These are phyloP conservation scores for Tritrichomonas foetus DNA, from an alignment of 208 protist species.

Conservation along the genomic window DNA sequence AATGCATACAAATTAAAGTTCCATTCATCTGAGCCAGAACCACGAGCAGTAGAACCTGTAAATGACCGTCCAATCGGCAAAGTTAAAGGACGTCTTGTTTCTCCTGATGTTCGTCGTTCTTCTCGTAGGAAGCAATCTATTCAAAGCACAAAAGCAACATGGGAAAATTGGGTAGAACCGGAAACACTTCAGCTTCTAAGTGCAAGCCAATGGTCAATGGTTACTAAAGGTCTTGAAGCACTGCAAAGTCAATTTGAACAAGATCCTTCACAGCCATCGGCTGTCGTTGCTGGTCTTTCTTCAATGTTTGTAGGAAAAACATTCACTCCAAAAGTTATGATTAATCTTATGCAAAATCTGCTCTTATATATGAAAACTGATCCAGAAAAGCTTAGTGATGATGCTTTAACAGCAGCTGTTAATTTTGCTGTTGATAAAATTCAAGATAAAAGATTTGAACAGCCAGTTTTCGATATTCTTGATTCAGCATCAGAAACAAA, in stretches of 20 bases:
- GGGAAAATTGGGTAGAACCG: neutral
- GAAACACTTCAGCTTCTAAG: neutral
- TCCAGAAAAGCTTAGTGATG: neutral
- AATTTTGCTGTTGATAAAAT: neutral
- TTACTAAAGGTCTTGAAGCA: neutral
- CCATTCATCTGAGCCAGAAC: neutral
- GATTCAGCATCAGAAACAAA: conserved; percentile 20
- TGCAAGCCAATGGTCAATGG: neutral
- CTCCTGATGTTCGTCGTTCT: neutral
- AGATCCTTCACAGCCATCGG: neutral
- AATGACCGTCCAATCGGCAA: neutral
- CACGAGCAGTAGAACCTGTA: neutral
- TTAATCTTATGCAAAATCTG: neutral
- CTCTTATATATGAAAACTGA: neutral
- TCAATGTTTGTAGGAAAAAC: conserved; percentile 3
- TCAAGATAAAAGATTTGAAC: conserved; percentile 2
- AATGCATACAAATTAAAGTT: neutral
- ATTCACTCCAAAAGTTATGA: conserved; percentile 39
- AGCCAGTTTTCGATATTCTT: neutral
- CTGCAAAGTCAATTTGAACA: neutral
- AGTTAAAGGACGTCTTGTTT: neutral
- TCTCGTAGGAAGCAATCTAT: neutral
- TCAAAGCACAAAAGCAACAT: neutral
- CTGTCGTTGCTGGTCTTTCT: neutral
- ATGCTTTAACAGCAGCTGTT: neutral